phyloP scores from a whole-genome alignment of 2,329 filamentous ascomycete species.

The Verticillium zaregamsianum region DNA sequence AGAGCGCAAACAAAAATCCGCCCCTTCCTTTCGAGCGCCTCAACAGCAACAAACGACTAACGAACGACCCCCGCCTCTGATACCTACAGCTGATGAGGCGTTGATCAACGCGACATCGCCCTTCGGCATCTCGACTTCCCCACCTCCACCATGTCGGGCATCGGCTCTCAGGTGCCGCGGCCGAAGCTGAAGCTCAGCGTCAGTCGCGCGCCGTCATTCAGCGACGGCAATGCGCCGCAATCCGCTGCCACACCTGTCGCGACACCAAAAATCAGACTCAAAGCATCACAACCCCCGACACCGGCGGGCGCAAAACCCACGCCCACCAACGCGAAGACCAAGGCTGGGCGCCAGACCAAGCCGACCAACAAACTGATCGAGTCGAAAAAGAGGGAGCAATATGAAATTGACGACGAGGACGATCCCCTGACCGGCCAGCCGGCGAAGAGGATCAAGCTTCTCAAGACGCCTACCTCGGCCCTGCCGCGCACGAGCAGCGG shows the following conservation, averaged over 20 bases:
- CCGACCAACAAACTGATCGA: conserved; percentile 54
- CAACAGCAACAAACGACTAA: neutral
- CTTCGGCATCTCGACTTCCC: neutral
- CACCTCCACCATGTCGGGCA: conserved; percentile 9
- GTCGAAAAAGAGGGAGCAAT: conserved; percentile 57
- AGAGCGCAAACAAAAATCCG: neutral
- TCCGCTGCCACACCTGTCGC: conserved; percentile 14
- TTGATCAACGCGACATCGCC: neutral
- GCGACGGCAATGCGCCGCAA: conserved; percentile 12
- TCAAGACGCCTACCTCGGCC: conserved; percentile 30
- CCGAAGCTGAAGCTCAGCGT: conserved; percentile 21
- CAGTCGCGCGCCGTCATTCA: conserved; percentile 12
- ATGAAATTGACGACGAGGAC: conserved; percentile 48
- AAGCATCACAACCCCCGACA: conserved; percentile 31
- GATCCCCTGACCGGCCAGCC: conserved; percentile 29
- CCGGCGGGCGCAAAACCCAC: conserved; percentile 21
- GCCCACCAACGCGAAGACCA: conserved; percentile 43
- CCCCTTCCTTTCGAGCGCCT: neutral
- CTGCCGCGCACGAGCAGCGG: conserved; percentile 20
- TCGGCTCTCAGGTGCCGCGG: conserved; percentile 14
- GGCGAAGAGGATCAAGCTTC: conserved; percentile 52
- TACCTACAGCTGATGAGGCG: no score
- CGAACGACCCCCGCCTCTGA: neutral
- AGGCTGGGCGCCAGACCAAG: conserved; percentile 56
- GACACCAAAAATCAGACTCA: conserved; percentile 34